Conservation (phyloP, 305 asterid species). For the Fraxinus nigra region DNA sequence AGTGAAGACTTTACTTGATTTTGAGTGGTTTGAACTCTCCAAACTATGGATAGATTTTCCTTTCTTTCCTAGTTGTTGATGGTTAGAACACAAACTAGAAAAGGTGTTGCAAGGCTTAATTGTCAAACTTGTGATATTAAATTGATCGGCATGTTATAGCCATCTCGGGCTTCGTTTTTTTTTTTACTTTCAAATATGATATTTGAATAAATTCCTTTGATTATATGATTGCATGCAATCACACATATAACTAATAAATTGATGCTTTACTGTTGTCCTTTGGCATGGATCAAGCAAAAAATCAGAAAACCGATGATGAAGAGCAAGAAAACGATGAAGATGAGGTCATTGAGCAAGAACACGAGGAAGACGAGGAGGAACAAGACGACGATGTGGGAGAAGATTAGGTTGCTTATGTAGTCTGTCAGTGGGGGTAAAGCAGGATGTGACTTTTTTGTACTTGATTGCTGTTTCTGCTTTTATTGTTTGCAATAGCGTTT, state of each 20-base stretch:
- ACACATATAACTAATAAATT: not conserved
- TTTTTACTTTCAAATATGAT: not conserved
- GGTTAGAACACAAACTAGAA: not conserved
- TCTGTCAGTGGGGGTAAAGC: not conserved
- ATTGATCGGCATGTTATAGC: not conserved
- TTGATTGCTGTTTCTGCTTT: not conserved
- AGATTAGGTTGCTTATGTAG: not conserved
- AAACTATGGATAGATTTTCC: not conserved
- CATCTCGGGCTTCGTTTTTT: not conserved
- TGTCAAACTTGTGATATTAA: not conserved
- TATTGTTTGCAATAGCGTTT: not conserved
- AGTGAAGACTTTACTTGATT: not conserved
- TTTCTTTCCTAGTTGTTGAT: not conserved
- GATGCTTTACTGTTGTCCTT: not conserved
- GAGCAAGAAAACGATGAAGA: constrained; percentile 26
- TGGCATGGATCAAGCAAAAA: constrained; percentile 22
- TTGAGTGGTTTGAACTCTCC: not conserved
- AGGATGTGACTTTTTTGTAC: not conserved
- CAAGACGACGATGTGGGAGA: not conserved
- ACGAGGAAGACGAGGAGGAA: not conserved
- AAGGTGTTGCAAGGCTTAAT: not conserved
- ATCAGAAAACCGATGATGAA: constrained; percentile 24
- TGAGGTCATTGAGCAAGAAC: constrained; percentile 13
- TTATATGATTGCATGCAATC: not conserved
- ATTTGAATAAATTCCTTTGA: not conserved